Percentiles rank a stretch among this genome's conserved stretches.
Conservation (phyloP, 2,329 filamentous ascomycete genomes). For the Alternaria angustiovoidea region DNA sequence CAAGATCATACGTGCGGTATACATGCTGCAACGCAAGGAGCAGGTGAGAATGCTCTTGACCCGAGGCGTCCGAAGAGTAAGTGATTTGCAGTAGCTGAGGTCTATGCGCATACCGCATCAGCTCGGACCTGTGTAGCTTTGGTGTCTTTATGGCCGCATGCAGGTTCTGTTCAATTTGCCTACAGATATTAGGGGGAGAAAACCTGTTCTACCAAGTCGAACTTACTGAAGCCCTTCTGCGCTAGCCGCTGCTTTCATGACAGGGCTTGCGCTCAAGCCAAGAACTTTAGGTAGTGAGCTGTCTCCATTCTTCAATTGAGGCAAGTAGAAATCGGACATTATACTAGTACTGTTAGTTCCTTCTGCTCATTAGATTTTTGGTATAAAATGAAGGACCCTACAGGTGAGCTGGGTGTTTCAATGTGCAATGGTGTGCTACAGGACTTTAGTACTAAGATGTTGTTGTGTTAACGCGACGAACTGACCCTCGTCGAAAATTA, state of each 20-base stretch:
- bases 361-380: background rate
- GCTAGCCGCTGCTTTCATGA: slow-evolving; percentile 65
- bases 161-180: slow-evolving; percentile 72
- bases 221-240: slow-evolving; percentile 59
- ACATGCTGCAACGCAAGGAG: slow-evolving; percentile 27
- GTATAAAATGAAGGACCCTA: background rate
- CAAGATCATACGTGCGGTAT: slow-evolving; percentile 43
- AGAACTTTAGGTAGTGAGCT: slow-evolving; percentile 69
- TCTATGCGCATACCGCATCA: slow-evolving; percentile 72
- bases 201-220: background rate
- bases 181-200: slow-evolving; percentile 34
- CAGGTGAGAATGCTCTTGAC: slow-evolving; percentile 14
- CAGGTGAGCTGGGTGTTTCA: slow-evolving; percentile 68
- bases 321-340: slow-evolving; percentile 76
- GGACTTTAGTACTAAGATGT: slow-evolving; percentile 7
- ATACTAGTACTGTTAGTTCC: slow-evolving; percentile 53
- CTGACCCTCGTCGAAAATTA: slow-evolving; percentile 82
- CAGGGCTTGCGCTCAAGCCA: slow-evolving; percentile 82
- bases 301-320: slow-evolving; percentile 43
- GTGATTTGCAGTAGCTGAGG: slow-evolving; percentile 62
- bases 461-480: background rate
- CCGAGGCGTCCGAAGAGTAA: slow-evolving; percentile 30
- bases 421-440: slow-evolving; percentile 76
- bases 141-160: slow-evolving; percentile 75
- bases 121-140: slow-evolving; percentile 71